These are phyloP conservation scores for Boechera stricta DNA, from an alignment of 345 rosid species.

Conservation along the genomic window DNA sequence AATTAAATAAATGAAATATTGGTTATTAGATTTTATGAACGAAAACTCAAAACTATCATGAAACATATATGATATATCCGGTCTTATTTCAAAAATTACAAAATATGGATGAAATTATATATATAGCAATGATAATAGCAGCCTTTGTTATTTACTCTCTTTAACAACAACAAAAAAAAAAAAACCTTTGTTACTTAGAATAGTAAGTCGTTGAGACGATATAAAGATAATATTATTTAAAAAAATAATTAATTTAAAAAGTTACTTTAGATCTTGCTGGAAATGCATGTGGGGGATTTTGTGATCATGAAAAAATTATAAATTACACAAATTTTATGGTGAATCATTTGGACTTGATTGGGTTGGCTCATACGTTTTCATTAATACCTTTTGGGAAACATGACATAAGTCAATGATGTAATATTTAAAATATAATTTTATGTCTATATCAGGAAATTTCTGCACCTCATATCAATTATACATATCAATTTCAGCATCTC, in stretches of 20 bases:
- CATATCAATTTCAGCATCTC: neutral
- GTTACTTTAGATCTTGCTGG: constrained; percentile 32
- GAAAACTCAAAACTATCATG: neutral
- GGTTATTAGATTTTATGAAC: neutral
- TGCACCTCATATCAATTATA: constrained; percentile 37
- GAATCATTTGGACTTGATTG: constrained; percentile 43
- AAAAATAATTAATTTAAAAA: neutral
- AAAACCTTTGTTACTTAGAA: too few species aligned
- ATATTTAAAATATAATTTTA: constrained; percentile 4
- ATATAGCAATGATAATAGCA: constrained; percentile 8
- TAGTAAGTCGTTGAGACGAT: constrained; percentile 7
- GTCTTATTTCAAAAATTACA: neutral
- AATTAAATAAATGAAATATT: neutral
- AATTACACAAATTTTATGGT: constrained; percentile 29
- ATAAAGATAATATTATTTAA: neutral
- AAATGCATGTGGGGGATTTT: constrained; percentile 39
- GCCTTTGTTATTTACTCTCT: neutral
- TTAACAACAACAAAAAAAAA: too few species aligned
- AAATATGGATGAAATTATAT: neutral
- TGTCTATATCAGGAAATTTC: constrained; percentile 45
- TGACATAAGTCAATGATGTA: constrained; percentile 45
- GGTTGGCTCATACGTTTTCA: constrained; percentile 38
- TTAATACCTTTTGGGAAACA: constrained; percentile 48
- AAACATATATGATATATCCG: neutral
- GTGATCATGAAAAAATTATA: constrained; percentile 19